Evolutionary conservation across 768 basidiomycete genomes (phyloP).

Genomic region (Galerina marginata): DNA sequence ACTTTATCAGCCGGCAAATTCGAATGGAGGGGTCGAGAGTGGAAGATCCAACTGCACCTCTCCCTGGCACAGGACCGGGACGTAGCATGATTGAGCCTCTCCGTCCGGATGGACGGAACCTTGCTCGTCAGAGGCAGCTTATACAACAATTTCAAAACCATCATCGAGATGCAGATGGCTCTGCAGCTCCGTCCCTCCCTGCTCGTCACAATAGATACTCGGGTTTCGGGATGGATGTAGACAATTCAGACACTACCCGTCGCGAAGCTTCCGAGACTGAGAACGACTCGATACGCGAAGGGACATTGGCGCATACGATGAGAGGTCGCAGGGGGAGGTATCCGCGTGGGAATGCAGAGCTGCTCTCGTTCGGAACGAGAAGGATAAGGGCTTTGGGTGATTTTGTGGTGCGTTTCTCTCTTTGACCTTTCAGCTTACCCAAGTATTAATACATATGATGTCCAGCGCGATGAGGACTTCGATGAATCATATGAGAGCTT

Average conservation of each 20-base stretch:
- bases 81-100: conserved; percentile 16
- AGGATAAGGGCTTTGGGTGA: conserved; percentile 40
- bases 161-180: background rate
- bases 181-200: background rate
- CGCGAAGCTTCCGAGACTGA: no score
- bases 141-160: conserved; percentile 12
- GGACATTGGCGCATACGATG: no score
- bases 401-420: conserved; percentile 53
- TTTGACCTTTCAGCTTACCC: background rate
- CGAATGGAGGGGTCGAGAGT: conserved; percentile 35
- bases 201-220: background rate
- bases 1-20: conserved; percentile 27
- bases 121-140: conserved; percentile 34
- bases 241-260: no score
- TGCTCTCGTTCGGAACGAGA: conserved; percentile 12
- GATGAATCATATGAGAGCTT: conserved; percentile 78
- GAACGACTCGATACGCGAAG: no score
- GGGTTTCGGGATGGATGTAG: no score
- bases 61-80: conserved; percentile 12
- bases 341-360: background rate
- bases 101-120: conserved; percentile 33
- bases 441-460: background rate
- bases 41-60: conserved; percentile 18
- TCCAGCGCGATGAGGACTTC: conserved; percentile 76
- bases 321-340: background rate